Evolutionary conservation across 129 eudicot species (phyloP).

Genomic region (Helianthus tuberosus): DNA sequence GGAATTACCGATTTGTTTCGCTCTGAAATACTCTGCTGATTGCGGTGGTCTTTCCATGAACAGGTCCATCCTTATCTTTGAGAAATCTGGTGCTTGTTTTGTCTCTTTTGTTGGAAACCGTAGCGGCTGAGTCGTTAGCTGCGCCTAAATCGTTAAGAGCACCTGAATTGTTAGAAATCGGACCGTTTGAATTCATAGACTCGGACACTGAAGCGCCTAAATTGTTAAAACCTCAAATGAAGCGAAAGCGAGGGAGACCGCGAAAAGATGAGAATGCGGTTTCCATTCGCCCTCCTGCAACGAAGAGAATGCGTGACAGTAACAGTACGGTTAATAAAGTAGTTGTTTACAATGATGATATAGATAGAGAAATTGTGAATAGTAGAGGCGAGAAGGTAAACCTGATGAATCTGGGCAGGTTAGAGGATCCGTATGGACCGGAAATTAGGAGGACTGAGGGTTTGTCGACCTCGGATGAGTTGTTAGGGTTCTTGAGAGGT

Average conservation of each 20-base stretch:
- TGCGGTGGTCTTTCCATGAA: no score
- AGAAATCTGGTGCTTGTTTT: no score
- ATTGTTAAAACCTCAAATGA: constrained; percentile 20
- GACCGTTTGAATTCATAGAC: no score
- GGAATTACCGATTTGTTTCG: no score
- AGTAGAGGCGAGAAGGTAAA: constrained; percentile 56
- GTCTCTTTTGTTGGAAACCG: not conserved
- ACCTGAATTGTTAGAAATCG: no score
- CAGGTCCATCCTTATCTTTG: no score
- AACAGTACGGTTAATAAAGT: constrained; percentile 30
- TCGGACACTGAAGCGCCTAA: not conserved
- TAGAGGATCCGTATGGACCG: constrained; percentile 62
- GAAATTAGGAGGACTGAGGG: constrained; percentile 69
- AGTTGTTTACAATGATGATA: constrained; percentile 38
- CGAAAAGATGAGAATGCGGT: constrained; percentile 37
- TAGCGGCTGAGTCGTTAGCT: not conserved
- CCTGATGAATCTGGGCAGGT: constrained; percentile 42
- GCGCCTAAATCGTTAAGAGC: no score
- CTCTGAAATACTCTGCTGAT: no score
- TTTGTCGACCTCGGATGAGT: constrained; percentile 48
- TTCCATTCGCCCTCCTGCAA: not conserved
- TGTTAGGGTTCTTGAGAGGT: constrained; percentile 63
- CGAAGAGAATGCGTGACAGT: constrained; percentile 12
- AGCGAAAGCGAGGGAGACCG: constrained; percentile 67
- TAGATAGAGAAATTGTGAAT: constrained; percentile 56